These are phyloP conservation scores for Phaseolus lunatus DNA, from an alignment of 306 rosid species.

Conservation along the genomic window DNA sequence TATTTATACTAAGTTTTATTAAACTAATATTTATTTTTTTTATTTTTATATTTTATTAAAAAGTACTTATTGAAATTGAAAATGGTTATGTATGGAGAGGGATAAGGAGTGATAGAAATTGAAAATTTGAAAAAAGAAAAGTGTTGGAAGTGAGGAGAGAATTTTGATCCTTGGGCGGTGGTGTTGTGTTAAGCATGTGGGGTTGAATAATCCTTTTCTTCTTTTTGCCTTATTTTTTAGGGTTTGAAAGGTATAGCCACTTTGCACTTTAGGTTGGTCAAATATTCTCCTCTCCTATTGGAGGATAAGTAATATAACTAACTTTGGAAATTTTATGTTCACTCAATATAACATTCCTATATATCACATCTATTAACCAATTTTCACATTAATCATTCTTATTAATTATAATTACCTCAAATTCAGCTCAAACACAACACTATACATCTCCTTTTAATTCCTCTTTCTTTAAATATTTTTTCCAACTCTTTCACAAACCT, in stretches of 20 bases:
- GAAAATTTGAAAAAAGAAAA: conserved; percentile 1
- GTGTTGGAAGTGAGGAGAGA: conserved; percentile 32
- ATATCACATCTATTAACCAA: no score
- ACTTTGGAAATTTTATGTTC: not conserved
- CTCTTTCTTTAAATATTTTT: no score
- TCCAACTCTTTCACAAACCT: no score
- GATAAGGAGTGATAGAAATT: not conserved
- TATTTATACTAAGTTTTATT: no score
- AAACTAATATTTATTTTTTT: no score
- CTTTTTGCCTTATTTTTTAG: conserved; percentile 23
- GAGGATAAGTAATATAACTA: not conserved
- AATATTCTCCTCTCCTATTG: conserved; percentile 40
- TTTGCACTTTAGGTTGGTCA: conserved; percentile 40
- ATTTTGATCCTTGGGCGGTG: conserved; percentile 37
- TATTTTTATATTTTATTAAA: no score
- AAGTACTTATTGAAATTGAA: no score
- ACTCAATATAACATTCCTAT: not conserved
- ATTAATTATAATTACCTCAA: no score
- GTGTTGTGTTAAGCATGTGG: conserved; percentile 26
- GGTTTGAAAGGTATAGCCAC: conserved; percentile 30
- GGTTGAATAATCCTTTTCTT: conserved; percentile 25
- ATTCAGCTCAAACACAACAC: no score
- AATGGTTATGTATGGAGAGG: not conserved
- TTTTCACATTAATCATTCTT: no score
- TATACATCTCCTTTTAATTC: no score